Conservation (phyloP, 2,329 filamentous ascomycete genomes). For the Colletotrichum sp. region DNA sequence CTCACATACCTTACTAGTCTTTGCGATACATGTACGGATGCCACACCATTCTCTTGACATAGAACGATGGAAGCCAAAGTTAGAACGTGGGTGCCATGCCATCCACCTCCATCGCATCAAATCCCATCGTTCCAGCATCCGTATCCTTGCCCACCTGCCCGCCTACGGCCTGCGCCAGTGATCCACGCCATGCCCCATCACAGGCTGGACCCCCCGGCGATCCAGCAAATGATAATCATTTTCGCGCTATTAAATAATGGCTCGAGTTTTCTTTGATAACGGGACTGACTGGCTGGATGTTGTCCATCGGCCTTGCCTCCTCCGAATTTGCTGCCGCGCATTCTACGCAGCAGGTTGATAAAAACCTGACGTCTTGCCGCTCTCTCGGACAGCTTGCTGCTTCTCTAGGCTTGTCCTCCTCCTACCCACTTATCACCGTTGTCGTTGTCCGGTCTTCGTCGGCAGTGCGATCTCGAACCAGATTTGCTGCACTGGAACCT, state of each 20-base stretch:
- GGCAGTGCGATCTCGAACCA: neutral
- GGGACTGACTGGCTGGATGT: neutral
- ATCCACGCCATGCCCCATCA: neutral
- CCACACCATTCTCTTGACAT: neutral
- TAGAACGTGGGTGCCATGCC: neutral
- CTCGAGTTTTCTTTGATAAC: conserved; percentile 20
- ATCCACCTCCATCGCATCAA: neutral
- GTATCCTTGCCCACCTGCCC: neutral
- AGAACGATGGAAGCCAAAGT: neutral
- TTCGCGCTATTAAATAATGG: conserved; percentile 21
- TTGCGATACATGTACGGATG: neutral
- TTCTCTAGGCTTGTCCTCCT: conserved; percentile 1
- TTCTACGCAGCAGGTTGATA: neutral
- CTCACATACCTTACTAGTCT: neutral
- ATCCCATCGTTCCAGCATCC: neutral
- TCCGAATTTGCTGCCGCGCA: neutral
- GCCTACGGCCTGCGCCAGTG: neutral
- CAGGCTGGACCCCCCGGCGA: neutral
- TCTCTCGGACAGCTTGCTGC: neutral
- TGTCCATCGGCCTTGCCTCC: neutral
- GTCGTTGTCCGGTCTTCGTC: neutral
- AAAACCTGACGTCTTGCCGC: conserved; percentile 6
- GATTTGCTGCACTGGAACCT: neutral
- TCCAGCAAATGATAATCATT: conserved; percentile 22
- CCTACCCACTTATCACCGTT: neutral